Percentiles rank a stretch among this genome's conserved stretches.
phyloP scores from a whole-genome alignment of 2,329 filamentous ascomycete genomes.

The Diplodia sapinea region DNA sequence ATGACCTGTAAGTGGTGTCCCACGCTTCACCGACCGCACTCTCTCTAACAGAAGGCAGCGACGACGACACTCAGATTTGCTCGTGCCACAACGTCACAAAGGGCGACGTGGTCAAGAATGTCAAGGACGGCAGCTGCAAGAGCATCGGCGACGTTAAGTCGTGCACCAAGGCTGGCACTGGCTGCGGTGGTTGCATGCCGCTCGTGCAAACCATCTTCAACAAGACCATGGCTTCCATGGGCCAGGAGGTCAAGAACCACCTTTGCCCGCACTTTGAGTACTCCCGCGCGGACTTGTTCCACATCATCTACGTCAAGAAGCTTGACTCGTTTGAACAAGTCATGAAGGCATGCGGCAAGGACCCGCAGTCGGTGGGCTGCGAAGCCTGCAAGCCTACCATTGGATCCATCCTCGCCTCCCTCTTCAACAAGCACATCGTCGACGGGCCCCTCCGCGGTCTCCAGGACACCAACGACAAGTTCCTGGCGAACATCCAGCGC shows the following conservation, averaged over 20 bases:
- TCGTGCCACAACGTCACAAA: conserved; percentile 94
- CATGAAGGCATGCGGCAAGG: conserved; percentile 78
- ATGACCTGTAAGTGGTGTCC: conserved; percentile 65
- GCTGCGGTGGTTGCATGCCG: conserved; percentile 89
- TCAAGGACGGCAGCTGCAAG: conserved; percentile 82
- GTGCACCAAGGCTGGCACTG: conserved; percentile 90
- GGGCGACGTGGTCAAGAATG: conserved; percentile 72
- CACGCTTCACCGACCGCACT: neutral
- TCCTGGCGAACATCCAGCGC: conserved; percentile 86
- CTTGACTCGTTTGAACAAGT: conserved; percentile 74
- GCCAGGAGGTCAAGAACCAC: conserved; percentile 85
- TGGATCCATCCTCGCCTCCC: conserved; percentile 77
- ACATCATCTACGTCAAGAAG: conserved; percentile 83
- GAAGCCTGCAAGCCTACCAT: conserved; percentile 86
- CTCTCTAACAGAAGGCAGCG: conserved; percentile 45
- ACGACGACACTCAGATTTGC: conserved; percentile 87
- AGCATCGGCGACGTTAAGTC: conserved; percentile 82
- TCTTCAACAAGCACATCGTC: conserved; percentile 86
- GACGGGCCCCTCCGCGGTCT: conserved; percentile 72
- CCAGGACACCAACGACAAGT: conserved; percentile 90
- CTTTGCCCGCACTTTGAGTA: conserved; percentile 84
- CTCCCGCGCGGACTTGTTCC: conserved; percentile 86
- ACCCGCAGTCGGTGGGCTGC: conserved; percentile 75
- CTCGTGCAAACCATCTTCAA: conserved; percentile 90
- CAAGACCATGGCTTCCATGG: conserved; percentile 82